Percentiles rank a stretch among this genome's conserved stretches.
Evolutionary conservation across 441 rosid species (phyloP).

Genomic region (Euphorbia corollata): DNA sequence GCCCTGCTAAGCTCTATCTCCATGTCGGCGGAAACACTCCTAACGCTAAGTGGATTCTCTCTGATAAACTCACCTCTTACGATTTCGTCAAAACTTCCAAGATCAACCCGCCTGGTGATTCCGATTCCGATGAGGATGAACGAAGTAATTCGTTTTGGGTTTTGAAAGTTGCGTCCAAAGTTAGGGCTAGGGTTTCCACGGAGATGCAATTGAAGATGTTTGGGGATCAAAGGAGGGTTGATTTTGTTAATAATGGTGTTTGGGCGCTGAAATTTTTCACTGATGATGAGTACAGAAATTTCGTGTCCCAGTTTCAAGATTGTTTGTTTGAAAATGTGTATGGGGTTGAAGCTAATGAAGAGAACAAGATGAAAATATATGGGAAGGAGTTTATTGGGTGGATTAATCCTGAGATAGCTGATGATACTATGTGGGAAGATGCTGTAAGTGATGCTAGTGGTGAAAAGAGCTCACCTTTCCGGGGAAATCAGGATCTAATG

Average conservation of each 20-base stretch:
- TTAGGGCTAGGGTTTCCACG: conserved; percentile 51
- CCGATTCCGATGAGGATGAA: conserved; percentile 24
- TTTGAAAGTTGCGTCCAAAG: conserved; percentile 52
- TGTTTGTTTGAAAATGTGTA: conserved; percentile 85
- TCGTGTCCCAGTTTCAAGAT: conserved; percentile 46
- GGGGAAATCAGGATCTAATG: conserved; percentile 55
- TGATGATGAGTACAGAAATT: conserved; percentile 45
- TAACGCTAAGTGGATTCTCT: conserved; percentile 77
- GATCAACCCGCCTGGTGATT: conserved; percentile 35
- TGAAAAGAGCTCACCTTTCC: conserved; percentile 38
- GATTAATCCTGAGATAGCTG: conserved; percentile 83
- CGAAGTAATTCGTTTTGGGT: conserved; percentile 47
- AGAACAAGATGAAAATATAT: conserved; percentile 61
- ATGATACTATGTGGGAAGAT: conserved; percentile 96
- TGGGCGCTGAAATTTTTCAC: conserved; percentile 80
- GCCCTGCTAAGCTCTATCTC: conserved; percentile 64
- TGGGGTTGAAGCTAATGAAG: conserved; percentile 64
- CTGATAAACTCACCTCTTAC: conserved; percentile 58
- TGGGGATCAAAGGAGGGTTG: conserved; percentile 69
- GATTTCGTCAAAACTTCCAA: conserved; percentile 28
- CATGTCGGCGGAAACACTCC: conserved; percentile 80
- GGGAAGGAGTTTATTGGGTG: conserved; percentile 91
- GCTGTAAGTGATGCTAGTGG: conserved; percentile 57
- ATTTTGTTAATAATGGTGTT: conserved; percentile 69
- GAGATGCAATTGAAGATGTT: conserved; percentile 67